Base-by-base conservation (phyloP, 306 rosid species). In the Quillaja saponaria region DNA sequence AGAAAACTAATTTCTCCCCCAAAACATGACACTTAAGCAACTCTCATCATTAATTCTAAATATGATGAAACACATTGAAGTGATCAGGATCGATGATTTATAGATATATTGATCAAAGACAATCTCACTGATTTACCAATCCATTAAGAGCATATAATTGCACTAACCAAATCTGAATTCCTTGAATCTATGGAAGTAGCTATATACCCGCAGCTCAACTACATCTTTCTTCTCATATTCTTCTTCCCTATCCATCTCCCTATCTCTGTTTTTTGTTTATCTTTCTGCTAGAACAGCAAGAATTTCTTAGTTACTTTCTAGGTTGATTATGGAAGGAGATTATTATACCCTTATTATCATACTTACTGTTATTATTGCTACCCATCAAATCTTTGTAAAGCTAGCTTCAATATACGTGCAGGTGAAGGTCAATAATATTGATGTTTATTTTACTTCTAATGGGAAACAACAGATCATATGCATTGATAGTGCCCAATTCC, bases 11-110 rank as follows among this genome's bases (percentile, higher is more conserved):
- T 19, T 25, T 63, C 21, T 34, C 3, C 18, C 31, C 31, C 31
- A 4, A 57, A 68, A 57, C 3, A 25, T 25, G 31, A 25, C 31
- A 1, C 4, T 25, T 4, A 4, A 1, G 31, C 4, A 25, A 2
- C 31, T 25, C 31, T 25, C 31, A 57, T 57, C 58, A 8, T 7
- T 53, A 25, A 20, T 6, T 14, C 63, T 49, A 19, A 55, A 13
- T 49, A 55, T 34, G 55, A 14, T 55, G 31, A 20, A 67, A 34
- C 40, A 49, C 67, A 47, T 47, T 11, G 34, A 62, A 5, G 56
- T 47, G 46, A 62, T 25, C 13, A 13, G 37, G 38, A 16, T 8
- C 7, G 13, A 33, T 16, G 41, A 53, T 28, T 13, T 51, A 51
- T 31, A 44, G 55, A 40, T 55, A 67, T 17, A 44, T 19, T 44